These are phyloP conservation scores for Parsonsia alboflavescens DNA, from an alignment of 257 asterid genomes.

Conservation along the genomic window DNA sequence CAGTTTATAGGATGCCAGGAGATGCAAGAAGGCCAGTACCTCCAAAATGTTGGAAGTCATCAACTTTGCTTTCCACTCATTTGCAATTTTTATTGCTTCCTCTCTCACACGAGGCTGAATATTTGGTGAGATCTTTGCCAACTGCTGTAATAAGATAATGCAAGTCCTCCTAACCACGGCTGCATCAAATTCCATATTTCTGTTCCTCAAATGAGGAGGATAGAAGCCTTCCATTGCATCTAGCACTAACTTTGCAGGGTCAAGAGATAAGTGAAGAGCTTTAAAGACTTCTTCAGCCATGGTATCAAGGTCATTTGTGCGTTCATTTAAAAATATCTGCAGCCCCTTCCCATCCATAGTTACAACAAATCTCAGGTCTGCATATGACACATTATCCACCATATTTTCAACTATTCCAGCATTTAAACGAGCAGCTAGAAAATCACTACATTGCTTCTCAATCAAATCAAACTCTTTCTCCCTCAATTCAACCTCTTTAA, in stretches of 20 bases:
- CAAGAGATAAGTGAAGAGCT: slow-evolving; percentile 32
- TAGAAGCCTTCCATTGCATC: slow-evolving; percentile 33
- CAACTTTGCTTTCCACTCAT: slow-evolving; percentile 34
- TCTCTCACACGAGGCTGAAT: slow-evolving; percentile 27
- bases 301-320: slow-evolving; percentile 30
- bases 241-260: slow-evolving; percentile 47
- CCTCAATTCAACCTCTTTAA: slow-evolving; percentile 22
- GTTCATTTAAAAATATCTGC: slow-evolving; percentile 43
- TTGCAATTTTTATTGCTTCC: slow-evolving; percentile 39
- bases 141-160: slow-evolving; percentile 34
- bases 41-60: slow-evolving; percentile 23
- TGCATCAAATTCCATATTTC: slow-evolving; percentile 18
- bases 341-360: slow-evolving; percentile 44
- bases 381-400: slow-evolving; percentile 19
- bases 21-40: slow-evolving; percentile 41
- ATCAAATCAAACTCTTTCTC: slow-evolving; percentile 25
- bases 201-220: slow-evolving; percentile 21
- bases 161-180: slow-evolving; percentile 20
- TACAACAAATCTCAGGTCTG: slow-evolving; percentile 20
- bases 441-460: slow-evolving; percentile 14
- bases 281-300: slow-evolving; percentile 31
- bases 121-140: slow-evolving; percentile 32
- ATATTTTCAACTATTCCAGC: slow-evolving; percentile 24
- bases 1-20: slow-evolving; percentile 40
- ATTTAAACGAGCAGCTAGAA: slow-evolving; percentile 15